Evolutionary conservation across 140 eudicot species (phyloP).

Genomic region (Ambrosia hybrid): DNA sequence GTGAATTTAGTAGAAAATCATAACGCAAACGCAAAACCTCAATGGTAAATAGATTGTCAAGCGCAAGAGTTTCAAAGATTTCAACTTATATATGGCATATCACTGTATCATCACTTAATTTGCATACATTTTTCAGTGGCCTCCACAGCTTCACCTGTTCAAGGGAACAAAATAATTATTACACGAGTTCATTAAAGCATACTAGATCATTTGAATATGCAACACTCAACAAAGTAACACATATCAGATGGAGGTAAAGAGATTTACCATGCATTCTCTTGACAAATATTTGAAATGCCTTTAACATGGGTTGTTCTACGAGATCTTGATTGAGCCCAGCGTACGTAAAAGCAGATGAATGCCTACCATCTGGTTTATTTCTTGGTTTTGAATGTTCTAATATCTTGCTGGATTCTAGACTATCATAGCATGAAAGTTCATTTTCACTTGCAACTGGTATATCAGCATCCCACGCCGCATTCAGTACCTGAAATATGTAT

Average conservation of each 20-base stretch:
- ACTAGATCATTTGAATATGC: neutral
- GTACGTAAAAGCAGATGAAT: slow-evolving; percentile 75
- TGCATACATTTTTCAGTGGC: neutral
- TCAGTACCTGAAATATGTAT: slow-evolving; percentile 51
- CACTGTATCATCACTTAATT: neutral
- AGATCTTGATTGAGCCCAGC: slow-evolving; percentile 57
- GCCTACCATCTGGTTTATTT: slow-evolving; percentile 82
- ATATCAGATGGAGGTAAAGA: slow-evolving; percentile 6
- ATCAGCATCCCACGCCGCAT: slow-evolving; percentile 94
- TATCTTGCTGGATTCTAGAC: slow-evolving; percentile 82
- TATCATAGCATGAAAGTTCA: slow-evolving; percentile 76
- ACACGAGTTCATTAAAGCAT: neutral
- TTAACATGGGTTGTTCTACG: slow-evolving; percentile 52
- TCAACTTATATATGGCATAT: neutral
- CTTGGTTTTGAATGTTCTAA: slow-evolving; percentile 82
- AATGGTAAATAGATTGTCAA: neutral
- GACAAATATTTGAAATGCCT: slow-evolving; percentile 69
- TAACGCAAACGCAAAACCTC: neutral
- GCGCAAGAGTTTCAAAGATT: neutral
- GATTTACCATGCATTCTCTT: neutral
- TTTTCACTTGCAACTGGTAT: slow-evolving; percentile 85
- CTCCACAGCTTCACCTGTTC: slow-evolving; percentile 35
- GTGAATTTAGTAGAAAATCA: neutral
- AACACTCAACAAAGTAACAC: neutral
- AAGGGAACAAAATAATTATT: neutral